Evolutionary conservation across 23 red algal genomes (phyloP).

Genomic region (Gracilaria vermiculophylla): DNA sequence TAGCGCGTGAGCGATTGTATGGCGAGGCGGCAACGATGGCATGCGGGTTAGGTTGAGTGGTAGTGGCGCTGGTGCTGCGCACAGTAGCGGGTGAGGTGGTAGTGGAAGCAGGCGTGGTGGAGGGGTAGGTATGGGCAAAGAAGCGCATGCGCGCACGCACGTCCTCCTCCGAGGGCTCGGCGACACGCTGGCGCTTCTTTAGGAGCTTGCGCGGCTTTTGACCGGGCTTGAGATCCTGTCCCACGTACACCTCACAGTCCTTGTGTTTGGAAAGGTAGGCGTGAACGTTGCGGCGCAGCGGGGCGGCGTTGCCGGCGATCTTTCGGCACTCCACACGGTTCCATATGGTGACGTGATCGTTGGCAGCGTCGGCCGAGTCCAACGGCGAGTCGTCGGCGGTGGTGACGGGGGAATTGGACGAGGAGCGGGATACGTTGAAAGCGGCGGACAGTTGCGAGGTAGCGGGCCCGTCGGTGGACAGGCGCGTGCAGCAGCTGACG

Average conservation of each 20-base stretch:
- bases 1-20: neutral
- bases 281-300: slow-evolving; percentile 69
- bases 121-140: neutral
- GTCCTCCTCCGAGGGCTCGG: neutral
- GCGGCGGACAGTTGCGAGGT: neutral
- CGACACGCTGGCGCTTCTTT: slow-evolving; percentile 6
- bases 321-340: slow-evolving; percentile 78
- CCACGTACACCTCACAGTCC: slow-evolving; percentile 83
- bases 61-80: too few relatives aligned
- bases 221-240: slow-evolving; percentile 64
- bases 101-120: neutral
- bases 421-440: neutral
- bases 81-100: neutral
- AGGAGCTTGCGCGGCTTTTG: slow-evolving; percentile 29
- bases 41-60: too few relatives aligned
- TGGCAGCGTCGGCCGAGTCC: neutral
- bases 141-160: slow-evolving; percentile 11
- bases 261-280: slow-evolving; percentile 72
- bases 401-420: neutral
- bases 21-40: too few relatives aligned
- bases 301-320: slow-evolving; percentile 92
- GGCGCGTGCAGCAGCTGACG: neutral
- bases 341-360: slow-evolving; percentile 86
- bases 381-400: neutral
- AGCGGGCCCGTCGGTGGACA: neutral